Evolutionary conservation across 2,329 filamentous ascomycete genomes (phyloP), one percentile per base, ranked within the genome.

Genomic region (Colletotrichum sp.): DNA sequence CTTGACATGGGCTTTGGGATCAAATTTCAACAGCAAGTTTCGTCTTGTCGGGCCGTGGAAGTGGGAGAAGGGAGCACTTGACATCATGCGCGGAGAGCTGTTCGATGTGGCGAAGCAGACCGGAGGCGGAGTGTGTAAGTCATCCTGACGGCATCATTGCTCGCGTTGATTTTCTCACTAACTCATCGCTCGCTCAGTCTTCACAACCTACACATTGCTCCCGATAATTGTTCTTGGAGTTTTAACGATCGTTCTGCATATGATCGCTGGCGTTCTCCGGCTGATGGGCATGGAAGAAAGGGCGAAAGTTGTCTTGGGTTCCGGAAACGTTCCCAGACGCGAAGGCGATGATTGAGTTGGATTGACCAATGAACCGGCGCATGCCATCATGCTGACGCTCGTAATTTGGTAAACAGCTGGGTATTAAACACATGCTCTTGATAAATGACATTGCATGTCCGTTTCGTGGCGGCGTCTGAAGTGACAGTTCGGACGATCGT

Each of bases 11-110:
- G 87, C 88, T 3, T 85, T 89, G 80, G 85, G 87, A 0, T 84
- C 87, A 34, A 88, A 89, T 79, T 87, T 89, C 78, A 89, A 88
- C 71, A 81, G 86, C 36, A 90, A 89, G 76, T 89, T 89, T 72
- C 83, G 87, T 7, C 78, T 89, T 4, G 80, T 86, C 0, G 87
- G 87, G 0, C 87, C 87, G 1, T 89, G 87, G 87, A 83, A 82
- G 62, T 83, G 82, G 79, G 82, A 86, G 26, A 75, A 80, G 2
- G 79, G 79, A 1, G 87, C 86, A 0, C 79, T 81, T 10, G 71
- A 77, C 2, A 83, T 88, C 30, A 87, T 89, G 86, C 78, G 80
- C 13, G 82, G 81, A 1, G 87, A 89, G 78, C 78, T 89, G n/a
- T 88, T 80, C 69, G 77, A 80, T 16, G 82, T 87, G 1, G 84